These are phyloP conservation scores for Coemansia sp. DNA, from an alignment of 371 early-diverging fungal genomes.

Conservation along the genomic window DNA sequence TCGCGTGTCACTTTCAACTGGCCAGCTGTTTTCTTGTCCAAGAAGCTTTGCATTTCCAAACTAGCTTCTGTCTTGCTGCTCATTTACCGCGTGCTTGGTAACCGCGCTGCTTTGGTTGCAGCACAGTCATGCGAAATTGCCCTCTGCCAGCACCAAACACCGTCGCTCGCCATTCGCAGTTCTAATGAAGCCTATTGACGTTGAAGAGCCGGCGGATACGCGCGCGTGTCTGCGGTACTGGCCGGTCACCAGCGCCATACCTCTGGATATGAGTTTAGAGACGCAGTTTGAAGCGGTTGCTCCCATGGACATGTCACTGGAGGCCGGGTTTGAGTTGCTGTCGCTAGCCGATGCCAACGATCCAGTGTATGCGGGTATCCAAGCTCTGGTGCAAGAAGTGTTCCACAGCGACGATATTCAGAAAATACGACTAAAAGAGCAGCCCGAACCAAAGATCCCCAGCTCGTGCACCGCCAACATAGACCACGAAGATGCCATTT, in stretches of 20 bases:
- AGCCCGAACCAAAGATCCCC: background rate
- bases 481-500: background rate
- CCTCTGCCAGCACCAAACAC: too few species aligned
- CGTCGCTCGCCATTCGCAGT: background rate
- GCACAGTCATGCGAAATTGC: too few species aligned
- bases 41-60: background rate
- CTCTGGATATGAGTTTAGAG: constrained; percentile 20
- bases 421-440: constrained; percentile 12
- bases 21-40: too few species aligned
- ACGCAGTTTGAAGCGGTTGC: constrained; percentile 23
- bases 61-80: too few species aligned
- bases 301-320: constrained; percentile 17
- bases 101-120: too few species aligned
- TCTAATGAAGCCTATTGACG: constrained; percentile 36
- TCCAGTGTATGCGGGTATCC: constrained; percentile 4
- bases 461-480: background rate
- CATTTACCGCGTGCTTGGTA: too few species aligned
- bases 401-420: constrained; percentile 26
- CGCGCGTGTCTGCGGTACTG: constrained; percentile 38
- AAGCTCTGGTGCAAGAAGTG: constrained; percentile 20
- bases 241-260: constrained; percentile 26
- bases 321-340: constrained; percentile 23
- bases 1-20: too few species aligned
- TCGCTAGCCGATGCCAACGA: constrained; percentile 8
- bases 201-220: constrained; percentile 33